phyloP scores from a whole-genome alignment of 352 stramenopile genomes.

The Phytophthora pini region DNA sequence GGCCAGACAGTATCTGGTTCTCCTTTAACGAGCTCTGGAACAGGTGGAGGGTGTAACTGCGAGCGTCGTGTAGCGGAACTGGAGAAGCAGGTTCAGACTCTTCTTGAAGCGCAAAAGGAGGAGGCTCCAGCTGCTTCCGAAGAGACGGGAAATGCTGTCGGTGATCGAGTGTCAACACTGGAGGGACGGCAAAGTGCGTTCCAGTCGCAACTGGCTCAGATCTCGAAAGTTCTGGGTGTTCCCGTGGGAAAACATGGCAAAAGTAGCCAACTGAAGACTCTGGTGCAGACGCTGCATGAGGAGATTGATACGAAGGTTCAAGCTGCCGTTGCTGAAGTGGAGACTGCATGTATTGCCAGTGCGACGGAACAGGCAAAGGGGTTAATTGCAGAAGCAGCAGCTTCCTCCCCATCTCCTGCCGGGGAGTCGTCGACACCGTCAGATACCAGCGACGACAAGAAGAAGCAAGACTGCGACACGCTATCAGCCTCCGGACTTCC shows the following conservation, averaged over 20 bases:
- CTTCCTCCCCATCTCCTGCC: constrained; percentile 21
- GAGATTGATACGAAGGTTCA: constrained; percentile 74
- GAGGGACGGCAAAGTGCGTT: constrained; percentile 82
- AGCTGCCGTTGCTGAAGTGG: constrained; percentile 24
- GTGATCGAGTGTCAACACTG: constrained; percentile 75
- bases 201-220: constrained; percentile 82
- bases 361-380: constrained; percentile 19
- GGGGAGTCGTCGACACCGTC: constrained; percentile 26
- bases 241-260: constrained; percentile 70
- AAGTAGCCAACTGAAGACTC: constrained; percentile 67
- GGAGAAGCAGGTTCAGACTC: constrained; percentile 56
- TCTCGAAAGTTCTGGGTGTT: constrained; percentile 72
- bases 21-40: neutral
- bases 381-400: constrained; percentile 19
- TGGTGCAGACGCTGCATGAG: constrained; percentile 75
- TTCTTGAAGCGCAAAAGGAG: constrained; percentile 27
- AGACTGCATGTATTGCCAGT: constrained; percentile 25
- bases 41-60: constrained; percentile 39
- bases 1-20: constrained; percentile 8
- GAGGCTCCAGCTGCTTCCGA: constrained; percentile 4
- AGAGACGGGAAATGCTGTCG: constrained; percentile 38
- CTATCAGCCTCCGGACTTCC: constrained; percentile 33
- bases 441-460: constrained; percentile 14
- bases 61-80: constrained; percentile 64
- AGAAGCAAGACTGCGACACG: constrained; percentile 21